Evolutionary conservation across 2,329 filamentous ascomycete genomes (phyloP).

Genomic region (Aspergillus sp.): DNA sequence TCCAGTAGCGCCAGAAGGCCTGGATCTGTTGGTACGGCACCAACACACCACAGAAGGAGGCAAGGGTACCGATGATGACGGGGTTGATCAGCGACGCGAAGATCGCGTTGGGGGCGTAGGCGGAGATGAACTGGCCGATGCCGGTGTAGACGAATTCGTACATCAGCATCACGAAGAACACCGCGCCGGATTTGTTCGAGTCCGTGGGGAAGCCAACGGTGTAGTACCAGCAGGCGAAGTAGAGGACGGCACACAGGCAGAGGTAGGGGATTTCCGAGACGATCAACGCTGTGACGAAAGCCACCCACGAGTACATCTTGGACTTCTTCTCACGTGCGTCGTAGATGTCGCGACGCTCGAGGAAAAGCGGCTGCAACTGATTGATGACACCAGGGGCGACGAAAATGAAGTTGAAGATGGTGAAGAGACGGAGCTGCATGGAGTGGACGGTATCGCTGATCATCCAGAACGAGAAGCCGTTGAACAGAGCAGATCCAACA

Average conservation of each 20-base stretch:
- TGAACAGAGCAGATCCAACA: constrained; percentile 49
- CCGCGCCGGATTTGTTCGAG: constrained; percentile 37
- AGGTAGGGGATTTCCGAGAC: constrained; percentile 68
- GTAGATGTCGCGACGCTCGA: constrained; percentile 68
- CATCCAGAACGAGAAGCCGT: constrained; percentile 62
- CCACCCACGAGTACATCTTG: constrained; percentile 71
- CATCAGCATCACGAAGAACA: constrained; percentile 69
- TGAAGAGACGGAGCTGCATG: constrained; percentile 72
- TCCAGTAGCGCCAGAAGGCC: constrained; percentile 32
- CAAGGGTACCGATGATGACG: constrained; percentile 58
- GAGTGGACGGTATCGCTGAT: constrained; percentile 62
- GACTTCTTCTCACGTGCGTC: constrained; percentile 65
- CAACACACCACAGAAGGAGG: constrained; percentile 30
- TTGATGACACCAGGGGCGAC: constrained; percentile 45
- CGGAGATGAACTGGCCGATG: constrained; percentile 77
- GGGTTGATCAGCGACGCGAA: constrained; percentile 73
- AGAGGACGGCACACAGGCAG: constrained; percentile 60
- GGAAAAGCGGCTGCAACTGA: constrained; percentile 63
- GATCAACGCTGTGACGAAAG: constrained; percentile 67
- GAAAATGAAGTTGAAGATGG: constrained; percentile 61
- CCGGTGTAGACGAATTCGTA: constrained; percentile 69
- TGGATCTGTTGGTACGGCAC: constrained; percentile 29
- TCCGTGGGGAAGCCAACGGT: constrained; percentile 52
- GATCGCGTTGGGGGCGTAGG: constrained; percentile 64
- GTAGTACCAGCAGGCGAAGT: constrained; percentile 73